Evolutionary conservation across 108 stramenopile genomes (phyloP).

Genomic region (Nitzschia sp.): DNA sequence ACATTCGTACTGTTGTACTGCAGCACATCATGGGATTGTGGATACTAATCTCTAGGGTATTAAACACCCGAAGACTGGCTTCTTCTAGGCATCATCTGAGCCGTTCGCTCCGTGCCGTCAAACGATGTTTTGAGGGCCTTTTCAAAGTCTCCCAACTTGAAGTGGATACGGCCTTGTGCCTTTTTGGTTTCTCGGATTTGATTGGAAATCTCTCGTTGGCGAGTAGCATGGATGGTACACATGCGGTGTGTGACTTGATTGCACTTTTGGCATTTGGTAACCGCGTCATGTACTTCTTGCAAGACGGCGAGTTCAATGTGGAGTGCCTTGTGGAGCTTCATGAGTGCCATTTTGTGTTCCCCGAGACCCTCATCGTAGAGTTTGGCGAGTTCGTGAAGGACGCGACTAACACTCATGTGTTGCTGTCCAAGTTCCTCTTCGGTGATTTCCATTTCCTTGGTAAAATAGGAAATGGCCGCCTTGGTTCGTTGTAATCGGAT

Average conservation of each 20-base stretch:
- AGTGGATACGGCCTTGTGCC: slow-evolving; percentile 34
- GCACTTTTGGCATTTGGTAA: slow-evolving; percentile 17
- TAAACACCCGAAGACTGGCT: neutral
- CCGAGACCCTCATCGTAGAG: slow-evolving; percentile 37
- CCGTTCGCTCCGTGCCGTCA: slow-evolving; percentile 13
- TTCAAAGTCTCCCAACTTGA: slow-evolving; percentile 43
- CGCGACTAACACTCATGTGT: slow-evolving; percentile 30
- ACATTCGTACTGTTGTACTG: no score
- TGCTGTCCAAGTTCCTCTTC: slow-evolving; percentile 24
- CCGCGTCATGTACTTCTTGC: slow-evolving; percentile 18
- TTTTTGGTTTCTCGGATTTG: slow-evolving; percentile 43
- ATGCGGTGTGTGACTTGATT: slow-evolving; percentile 23
- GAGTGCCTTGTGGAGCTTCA: slow-evolving; percentile 36
- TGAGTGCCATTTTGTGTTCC: slow-evolving; percentile 27
- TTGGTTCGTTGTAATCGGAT: slow-evolving; percentile 16
- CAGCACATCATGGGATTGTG: no score
- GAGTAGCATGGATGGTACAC: slow-evolving; percentile 27
- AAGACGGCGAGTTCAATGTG: slow-evolving; percentile 32
- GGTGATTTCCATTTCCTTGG: slow-evolving; percentile 35
- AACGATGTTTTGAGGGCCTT: slow-evolving; percentile 33
- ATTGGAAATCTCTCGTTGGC: slow-evolving; percentile 9
- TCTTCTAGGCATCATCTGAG: neutral
- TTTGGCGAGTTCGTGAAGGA: slow-evolving; percentile 34
- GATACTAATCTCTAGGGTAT: no score
- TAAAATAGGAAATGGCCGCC: slow-evolving; percentile 35